Evolutionary conservation across 768 basidiomycete genomes (phyloP).

Genomic region (Mycena maculata): DNA sequence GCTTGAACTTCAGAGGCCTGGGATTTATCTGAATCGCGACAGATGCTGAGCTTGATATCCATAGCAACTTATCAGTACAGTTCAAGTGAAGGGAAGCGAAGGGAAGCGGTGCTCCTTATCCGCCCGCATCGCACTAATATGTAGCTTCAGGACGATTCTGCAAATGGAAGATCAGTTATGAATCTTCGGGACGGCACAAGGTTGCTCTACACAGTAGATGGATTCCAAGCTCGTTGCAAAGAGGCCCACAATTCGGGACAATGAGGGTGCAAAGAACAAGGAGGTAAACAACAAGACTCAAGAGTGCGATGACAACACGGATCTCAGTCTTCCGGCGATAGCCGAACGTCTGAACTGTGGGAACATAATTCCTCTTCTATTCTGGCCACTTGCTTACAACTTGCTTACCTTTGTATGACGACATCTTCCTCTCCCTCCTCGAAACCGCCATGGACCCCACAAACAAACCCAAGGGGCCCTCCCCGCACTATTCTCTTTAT

Average conservation of each 20-base stretch:
- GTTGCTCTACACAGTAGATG: background rate
- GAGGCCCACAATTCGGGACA: background rate
- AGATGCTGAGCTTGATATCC: background rate
- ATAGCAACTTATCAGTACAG: background rate
- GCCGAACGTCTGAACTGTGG: background rate
- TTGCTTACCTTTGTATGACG: background rate
- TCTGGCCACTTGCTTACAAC: background rate
- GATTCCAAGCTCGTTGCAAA: background rate
- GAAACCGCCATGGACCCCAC: constrained; percentile 55
- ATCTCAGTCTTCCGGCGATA: background rate
- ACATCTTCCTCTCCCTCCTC: background rate
- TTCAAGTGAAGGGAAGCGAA: background rate
- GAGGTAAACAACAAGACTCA: background rate
- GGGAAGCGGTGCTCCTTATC: background rate
- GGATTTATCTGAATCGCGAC: background rate
- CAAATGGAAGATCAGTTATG: background rate
- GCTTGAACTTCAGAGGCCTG: background rate
- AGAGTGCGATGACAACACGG: background rate
- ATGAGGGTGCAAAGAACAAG: background rate
- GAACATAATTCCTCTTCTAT: background rate
- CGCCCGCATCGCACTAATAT: background rate
- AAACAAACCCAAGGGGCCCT: constrained; percentile 58
- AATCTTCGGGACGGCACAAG: background rate
- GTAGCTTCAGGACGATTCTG: too few relatives aligned
- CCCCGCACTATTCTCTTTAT: constrained; percentile 63